Conservation (phyloP, 805 yeast genomes). For the Debaryomyces tyrocola region DNA sequence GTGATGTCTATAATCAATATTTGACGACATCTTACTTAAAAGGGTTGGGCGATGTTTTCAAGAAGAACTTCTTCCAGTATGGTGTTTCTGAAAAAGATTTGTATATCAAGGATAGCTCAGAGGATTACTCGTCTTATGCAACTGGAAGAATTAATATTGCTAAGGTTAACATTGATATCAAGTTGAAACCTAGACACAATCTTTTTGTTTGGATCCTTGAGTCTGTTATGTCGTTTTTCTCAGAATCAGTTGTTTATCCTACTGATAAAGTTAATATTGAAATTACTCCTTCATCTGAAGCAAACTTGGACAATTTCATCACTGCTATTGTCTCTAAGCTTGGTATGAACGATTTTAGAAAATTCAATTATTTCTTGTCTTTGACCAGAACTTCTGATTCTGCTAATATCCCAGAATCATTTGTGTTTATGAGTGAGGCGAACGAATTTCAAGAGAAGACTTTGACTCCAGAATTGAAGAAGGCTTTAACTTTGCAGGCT, state of each 20-base stretch:
- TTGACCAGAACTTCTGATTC: slow-evolving; percentile 81
- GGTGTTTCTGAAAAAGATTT: slow-evolving; percentile 53
- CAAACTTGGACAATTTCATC: slow-evolving; percentile 66
- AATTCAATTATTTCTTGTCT: slow-evolving; percentile 75
- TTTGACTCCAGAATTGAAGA: slow-evolving; percentile 45
- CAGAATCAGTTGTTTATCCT: slow-evolving; percentile 53
- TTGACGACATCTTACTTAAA: slow-evolving; percentile 55
- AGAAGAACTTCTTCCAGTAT: slow-evolving; percentile 73
- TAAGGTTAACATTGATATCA: slow-evolving; percentile 58
- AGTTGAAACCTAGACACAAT: slow-evolving; percentile 79
- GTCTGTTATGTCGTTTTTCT: slow-evolving; percentile 54
- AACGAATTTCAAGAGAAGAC: slow-evolving; percentile 74
- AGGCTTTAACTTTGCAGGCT: slow-evolving; percentile 42
- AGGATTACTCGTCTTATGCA: slow-evolving; percentile 71
- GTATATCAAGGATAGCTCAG: slow-evolving; percentile 61
- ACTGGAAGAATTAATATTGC: slow-evolving; percentile 84
- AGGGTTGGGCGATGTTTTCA: slow-evolving; percentile 52
- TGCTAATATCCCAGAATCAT: slow-evolving; percentile 64
- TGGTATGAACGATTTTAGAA: slow-evolving; percentile 75
- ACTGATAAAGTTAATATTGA: slow-evolving; percentile 62
- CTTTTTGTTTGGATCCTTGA: slow-evolving; percentile 68
- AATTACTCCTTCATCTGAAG: slow-evolving; percentile 53
- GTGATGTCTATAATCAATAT: slow-evolving; percentile 56
- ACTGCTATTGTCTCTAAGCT: slow-evolving; percentile 84
- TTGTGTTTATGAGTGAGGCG: slow-evolving; percentile 87